Evolutionary conservation across 2,329 filamentous ascomycete genomes (phyloP).

Genomic region (Cladophialophora psammophila): DNA sequence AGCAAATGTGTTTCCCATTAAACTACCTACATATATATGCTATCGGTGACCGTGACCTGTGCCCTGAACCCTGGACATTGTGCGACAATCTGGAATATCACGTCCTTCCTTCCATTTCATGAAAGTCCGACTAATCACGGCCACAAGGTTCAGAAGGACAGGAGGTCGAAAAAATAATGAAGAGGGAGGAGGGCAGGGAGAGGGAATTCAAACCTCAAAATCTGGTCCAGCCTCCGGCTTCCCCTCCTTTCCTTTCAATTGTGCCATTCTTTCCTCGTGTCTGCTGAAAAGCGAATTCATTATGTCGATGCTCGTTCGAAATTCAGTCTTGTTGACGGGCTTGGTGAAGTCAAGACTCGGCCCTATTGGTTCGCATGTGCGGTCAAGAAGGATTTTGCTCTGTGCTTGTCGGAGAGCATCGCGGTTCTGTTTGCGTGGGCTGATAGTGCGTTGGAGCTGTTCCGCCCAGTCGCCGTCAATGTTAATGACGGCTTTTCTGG

Average conservation of each 20-base stretch:
- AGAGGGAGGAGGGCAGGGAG: constrained; percentile 49
- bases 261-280: constrained; percentile 61
- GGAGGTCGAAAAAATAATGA: constrained; percentile 32
- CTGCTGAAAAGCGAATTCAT: constrained; percentile 93
- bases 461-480: constrained; percentile 89
- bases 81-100: constrained; percentile 13
- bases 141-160: constrained; percentile 24
- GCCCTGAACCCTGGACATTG: constrained; percentile 32
- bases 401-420: constrained; percentile 72
- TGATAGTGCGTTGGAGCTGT: constrained; percentile 91
- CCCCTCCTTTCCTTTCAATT: constrained; percentile 56
- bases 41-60: constrained; percentile 38
- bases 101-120: constrained; percentile 12
- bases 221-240: constrained; percentile 65
- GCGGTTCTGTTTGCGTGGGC: constrained; percentile 90
- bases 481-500: constrained; percentile 60
- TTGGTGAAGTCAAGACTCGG: constrained; percentile 21
- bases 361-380: constrained; percentile 46
- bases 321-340: constrained; percentile 62
- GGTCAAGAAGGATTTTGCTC: constrained; percentile 62
- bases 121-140: constrained; percentile 34
- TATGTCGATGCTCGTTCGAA: constrained; percentile 89
- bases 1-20: constrained; percentile 50
- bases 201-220: constrained; percentile 85
- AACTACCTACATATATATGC: constrained; percentile 51